Conservation (phyloP, 306 rosid genomes). For the Mucuna pruriens region DNA sequence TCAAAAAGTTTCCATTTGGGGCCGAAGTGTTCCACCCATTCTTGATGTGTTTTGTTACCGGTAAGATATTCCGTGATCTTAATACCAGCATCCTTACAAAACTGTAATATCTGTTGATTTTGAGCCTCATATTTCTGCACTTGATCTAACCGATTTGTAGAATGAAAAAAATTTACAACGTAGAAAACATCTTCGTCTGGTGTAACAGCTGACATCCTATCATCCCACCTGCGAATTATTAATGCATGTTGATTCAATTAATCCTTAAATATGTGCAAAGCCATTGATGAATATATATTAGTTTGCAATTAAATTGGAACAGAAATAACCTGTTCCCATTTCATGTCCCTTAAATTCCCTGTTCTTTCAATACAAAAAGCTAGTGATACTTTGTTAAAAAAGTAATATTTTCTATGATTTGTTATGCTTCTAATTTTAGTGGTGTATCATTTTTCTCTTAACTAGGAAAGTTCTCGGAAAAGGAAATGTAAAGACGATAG, state of each 20-base stretch:
- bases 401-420: too few species aligned
- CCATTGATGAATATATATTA: neutral
- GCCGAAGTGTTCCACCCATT: slow-evolving; percentile 63
- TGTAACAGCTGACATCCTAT: slow-evolving; percentile 54
- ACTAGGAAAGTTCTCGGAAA: too few species aligned
- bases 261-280: neutral
- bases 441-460: too few species aligned
- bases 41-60: slow-evolving; percentile 37
- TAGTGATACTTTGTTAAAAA: too few species aligned
- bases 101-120: slow-evolving; percentile 45
- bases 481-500: too few species aligned
- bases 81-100: slow-evolving; percentile 49
- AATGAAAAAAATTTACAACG: slow-evolving; percentile 39
- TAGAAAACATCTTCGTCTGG: slow-evolving; percentile 72
- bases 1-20: slow-evolving; percentile 49
- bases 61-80: slow-evolving; percentile 56
- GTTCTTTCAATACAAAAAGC: too few species aligned
- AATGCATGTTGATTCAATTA: neutral
- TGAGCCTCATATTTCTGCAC: slow-evolving; percentile 42
- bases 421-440: too few species aligned
- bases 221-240: slow-evolving; percentile 60
- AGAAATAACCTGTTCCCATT: too few species aligned
- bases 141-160: slow-evolving; percentile 23
- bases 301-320: neutral
- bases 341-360: too few species aligned